phyloP scores from a whole-genome alignment of 176 grass and related monocot species.

The Oryza coarctata region DNA sequence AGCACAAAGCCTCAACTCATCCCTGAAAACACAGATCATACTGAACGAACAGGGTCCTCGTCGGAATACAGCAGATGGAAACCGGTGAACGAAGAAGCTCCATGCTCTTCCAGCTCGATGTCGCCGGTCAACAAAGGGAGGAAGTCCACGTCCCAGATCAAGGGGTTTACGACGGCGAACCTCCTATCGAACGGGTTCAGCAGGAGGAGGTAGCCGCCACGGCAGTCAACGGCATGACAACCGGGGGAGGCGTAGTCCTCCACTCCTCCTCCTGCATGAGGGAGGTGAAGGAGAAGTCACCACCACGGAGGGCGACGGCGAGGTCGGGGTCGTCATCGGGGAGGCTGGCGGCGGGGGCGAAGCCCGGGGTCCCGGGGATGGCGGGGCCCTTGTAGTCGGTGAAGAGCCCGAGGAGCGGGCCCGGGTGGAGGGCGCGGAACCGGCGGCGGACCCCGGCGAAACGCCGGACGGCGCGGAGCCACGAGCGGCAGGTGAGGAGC shows the following conservation, averaged over 20 bases:
- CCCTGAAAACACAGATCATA: background rate
- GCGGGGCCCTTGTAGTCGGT: background rate
- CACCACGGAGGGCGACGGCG: background rate
- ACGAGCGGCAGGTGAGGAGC: background rate
- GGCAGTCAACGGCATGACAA: background rate
- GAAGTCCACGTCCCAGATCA: background rate
- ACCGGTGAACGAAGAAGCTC: background rate
- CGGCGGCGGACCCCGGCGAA: background rate
- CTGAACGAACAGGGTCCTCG: background rate
- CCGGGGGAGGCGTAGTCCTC: background rate
- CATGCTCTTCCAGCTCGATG: background rate
- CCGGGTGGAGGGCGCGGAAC: background rate
- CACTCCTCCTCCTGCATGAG: background rate
- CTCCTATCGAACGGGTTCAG: background rate
- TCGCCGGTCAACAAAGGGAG: background rate
- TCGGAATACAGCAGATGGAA: background rate
- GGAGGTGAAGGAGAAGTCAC: background rate
- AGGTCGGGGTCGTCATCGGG: background rate
- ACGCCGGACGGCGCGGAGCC: background rate
- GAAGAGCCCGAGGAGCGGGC: background rate
- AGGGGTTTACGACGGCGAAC: background rate
- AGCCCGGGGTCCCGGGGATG: background rate
- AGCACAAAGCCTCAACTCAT: background rate
- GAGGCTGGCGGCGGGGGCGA: background rate
- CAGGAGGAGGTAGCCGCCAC: background rate